Conservation (phyloP, 2,329 filamentous ascomycete species). For the Penicillium expansum region DNA sequence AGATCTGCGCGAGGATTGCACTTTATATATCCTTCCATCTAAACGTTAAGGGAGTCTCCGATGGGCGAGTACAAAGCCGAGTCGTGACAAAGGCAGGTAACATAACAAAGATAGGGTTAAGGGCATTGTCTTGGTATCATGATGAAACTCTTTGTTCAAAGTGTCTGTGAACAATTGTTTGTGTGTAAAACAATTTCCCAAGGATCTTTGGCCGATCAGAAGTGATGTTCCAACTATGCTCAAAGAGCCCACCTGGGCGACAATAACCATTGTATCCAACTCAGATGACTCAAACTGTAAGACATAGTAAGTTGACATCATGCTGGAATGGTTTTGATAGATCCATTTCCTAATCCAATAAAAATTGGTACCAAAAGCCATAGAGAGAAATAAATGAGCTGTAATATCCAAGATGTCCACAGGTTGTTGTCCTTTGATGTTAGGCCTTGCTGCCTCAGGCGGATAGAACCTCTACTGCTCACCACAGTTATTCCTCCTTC, state of each 20-base stretch:
- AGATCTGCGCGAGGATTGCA: not conserved
- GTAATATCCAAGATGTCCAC: not conserved
- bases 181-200: not conserved
- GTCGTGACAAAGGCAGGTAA: not conserved
- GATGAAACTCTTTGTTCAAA: not conserved
- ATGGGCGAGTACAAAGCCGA: not conserved
- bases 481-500: not conserved
- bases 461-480: not conserved
- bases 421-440: not conserved
- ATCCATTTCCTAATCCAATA: not conserved
- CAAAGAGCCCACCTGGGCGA: not conserved
- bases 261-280: not conserved
- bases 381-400: not conserved
- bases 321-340: not conserved
- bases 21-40: not conserved
- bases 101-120: not conserved
- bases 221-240: not conserved
- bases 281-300: not conserved
- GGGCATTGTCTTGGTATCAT: not conserved
- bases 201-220: not conserved
- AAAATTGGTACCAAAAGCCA: not conserved
- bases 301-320: not conserved
- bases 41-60: not conserved
- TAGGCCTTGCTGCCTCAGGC: not conserved
- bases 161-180: not conserved